Evolutionary conservation across 805 yeast species (phyloP).

Genomic region (Priceomyces carsonii): DNA sequence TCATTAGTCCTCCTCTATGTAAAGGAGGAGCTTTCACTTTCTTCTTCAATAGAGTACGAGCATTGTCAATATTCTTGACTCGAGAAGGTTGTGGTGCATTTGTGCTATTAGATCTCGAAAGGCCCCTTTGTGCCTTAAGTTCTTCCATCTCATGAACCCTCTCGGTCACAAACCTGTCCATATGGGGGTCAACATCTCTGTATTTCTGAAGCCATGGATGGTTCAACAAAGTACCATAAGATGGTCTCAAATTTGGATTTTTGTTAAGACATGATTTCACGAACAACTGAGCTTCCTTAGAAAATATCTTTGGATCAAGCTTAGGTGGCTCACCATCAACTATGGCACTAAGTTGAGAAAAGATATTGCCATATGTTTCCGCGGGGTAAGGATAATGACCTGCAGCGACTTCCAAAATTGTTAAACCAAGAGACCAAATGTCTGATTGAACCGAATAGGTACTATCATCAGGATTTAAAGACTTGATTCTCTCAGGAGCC

Average conservation of each 20-base stretch:
- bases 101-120: constrained; percentile 19
- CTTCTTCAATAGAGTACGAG: constrained; percentile 37
- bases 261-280: constrained; percentile 77
- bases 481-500: constrained; percentile 96
- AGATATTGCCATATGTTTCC: constrained; percentile 85
- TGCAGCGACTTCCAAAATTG: constrained; percentile 83
- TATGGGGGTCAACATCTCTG: constrained; percentile 34
- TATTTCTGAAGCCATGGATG: constrained; percentile 81
- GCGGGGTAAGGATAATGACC: constrained; percentile 97
- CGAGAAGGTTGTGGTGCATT: constrained; percentile 7
- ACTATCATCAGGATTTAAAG: constrained; percentile 68
- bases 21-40: constrained; percentile 46
- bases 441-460: constrained; percentile 93
- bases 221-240: constrained; percentile 68
- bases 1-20: constrained; percentile 41
- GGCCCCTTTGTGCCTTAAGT: constrained; percentile 12
- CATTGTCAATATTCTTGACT: constrained; percentile 26
- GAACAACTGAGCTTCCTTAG: constrained; percentile 79
- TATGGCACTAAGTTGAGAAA: constrained; percentile 91
- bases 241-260: constrained; percentile 78
- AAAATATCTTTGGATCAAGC: constrained; percentile 61
- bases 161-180: constrained; percentile 28
- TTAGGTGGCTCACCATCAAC: constrained; percentile 97
- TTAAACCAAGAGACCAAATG: constrained; percentile 92
- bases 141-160: constrained; percentile 18